phyloP scores from a whole-genome alignment of 1,139 yeast species.

The Zygosaccharomyces pseudobailii region DNA sequence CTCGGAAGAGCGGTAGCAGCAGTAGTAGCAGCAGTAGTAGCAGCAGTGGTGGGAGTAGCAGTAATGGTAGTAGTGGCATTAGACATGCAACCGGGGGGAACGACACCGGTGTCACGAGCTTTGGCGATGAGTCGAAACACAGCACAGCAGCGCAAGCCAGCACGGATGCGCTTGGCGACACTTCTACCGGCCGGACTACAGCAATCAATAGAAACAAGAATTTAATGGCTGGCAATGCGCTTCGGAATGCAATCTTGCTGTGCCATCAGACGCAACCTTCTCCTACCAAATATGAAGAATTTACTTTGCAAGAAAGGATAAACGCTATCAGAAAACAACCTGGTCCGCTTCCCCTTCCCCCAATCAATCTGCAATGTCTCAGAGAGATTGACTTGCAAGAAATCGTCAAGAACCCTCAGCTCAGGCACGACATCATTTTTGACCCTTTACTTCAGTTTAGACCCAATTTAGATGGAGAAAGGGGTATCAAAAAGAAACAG shows the following conservation, averaged over 20 bases:
- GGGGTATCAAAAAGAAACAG: conserved; percentile 73
- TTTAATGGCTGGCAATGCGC: conserved; percentile 9
- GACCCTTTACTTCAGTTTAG: conserved; percentile 91
- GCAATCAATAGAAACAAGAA: conserved; percentile 4
- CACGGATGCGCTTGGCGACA: not conserved
- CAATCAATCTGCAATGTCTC: conserved; percentile 77
- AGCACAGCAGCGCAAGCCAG: not conserved
- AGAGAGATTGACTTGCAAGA: conserved; percentile 86
- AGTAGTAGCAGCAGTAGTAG: not conserved
- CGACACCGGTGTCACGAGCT: conserved; percentile 2
- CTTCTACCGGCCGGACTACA: conserved; percentile 3
- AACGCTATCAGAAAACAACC: conserved; percentile 21
- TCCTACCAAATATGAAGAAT: conserved; percentile 10
- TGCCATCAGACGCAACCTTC: conserved; percentile 16
- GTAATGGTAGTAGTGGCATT: not conserved
- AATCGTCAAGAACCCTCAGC: conserved; percentile 84
- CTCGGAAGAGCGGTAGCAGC: not conserved
- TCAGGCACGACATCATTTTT: conserved; percentile 86
- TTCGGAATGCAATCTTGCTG: conserved; percentile 21
- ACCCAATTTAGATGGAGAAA: conserved; percentile 86
- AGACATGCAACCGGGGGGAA: not conserved
- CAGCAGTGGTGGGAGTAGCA: not conserved
- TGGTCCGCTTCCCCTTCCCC: conserved; percentile 49
- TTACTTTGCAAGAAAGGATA: conserved; percentile 29
- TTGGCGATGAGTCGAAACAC: conserved; percentile 1